A percentile compares a stretch with the other conserved stretches of the same genome.
Evolutionary conservation across 371 early-diverging fungal species (phyloP).

Genomic region (Mortierella sp.): DNA sequence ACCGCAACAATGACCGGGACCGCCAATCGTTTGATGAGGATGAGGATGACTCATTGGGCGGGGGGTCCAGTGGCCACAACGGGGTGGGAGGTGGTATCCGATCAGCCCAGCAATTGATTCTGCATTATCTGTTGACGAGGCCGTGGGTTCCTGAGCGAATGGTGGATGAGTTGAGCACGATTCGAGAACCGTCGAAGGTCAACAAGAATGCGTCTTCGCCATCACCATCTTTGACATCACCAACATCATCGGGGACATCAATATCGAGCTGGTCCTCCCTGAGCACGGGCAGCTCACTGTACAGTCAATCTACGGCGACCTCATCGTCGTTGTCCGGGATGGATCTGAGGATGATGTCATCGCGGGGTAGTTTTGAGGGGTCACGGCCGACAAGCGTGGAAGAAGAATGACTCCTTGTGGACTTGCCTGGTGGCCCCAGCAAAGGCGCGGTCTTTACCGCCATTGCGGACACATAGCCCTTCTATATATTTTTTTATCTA

Average conservation of each 20-base stretch:
- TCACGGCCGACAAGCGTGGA: constrained; percentile 66
- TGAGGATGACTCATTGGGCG: constrained; percentile 45
- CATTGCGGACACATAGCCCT: not conserved
- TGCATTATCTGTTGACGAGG: constrained; percentile 79
- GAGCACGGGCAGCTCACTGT: constrained; percentile 37
- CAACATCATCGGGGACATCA: not conserved
- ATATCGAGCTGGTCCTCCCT: no score
- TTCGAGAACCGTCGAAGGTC: constrained; percentile 77
- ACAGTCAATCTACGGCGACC: constrained; percentile 51
- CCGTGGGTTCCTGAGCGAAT: constrained; percentile 78
- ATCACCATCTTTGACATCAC: constrained; percentile 13
- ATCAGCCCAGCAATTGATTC: constrained; percentile 63
- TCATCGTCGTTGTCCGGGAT: not conserved
- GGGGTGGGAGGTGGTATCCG: constrained; percentile 52
- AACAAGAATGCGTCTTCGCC: constrained; percentile 41
- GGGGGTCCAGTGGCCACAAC: not conserved
- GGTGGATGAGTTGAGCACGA: constrained; percentile 79
- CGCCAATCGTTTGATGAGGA: constrained; percentile 58
- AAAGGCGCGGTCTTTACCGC: constrained; percentile 7
- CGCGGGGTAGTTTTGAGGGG: constrained; percentile 23
- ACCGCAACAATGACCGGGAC: constrained; percentile 44
- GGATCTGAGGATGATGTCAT: not conserved
- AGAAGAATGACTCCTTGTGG: constrained; percentile 40
- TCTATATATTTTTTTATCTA: not conserved
- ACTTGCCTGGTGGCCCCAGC: constrained; percentile 3